phyloP scores from a whole-genome alignment of 306 rosid species.

The Vigna reflexopilosa region DNA sequence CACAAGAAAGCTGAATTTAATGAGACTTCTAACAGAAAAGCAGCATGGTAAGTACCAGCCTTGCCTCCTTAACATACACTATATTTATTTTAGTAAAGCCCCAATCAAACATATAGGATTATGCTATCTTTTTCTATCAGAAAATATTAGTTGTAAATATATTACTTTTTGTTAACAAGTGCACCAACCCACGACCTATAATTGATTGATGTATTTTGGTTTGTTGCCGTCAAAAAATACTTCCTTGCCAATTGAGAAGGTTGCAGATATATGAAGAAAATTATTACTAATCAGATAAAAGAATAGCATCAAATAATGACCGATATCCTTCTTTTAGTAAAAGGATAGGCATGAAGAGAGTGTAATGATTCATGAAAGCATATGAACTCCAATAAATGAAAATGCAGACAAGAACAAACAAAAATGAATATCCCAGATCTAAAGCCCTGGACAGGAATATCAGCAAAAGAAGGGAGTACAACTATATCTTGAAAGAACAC shows the following conservation, averaged over 20 bases:
- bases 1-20: slow-evolving; percentile 32
- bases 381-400: background rate
- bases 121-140: background rate
- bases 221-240: background rate
- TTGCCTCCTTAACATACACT: background rate
- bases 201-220: background rate
- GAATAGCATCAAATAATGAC: background rate
- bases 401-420: slow-evolving; percentile 3
- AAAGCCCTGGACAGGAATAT: slow-evolving; percentile 1
- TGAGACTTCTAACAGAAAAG: slow-evolving; percentile 20
- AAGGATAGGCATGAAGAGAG: background rate
- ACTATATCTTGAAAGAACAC: slow-evolving; percentile 2
- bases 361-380: slow-evolving; percentile 3
- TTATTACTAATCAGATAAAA: background rate
- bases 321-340: background rate
- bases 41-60: slow-evolving; percentile 23
- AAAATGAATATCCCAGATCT: background rate
- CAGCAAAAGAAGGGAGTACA: slow-evolving; percentile 2
- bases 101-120: background rate
- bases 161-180: too few relatives aligned
- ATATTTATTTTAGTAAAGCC: slow-evolving; percentile 18
- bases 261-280: background rate
- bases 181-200: too few relatives aligned
- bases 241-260: background rate
- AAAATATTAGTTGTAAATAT: too few relatives aligned